phyloP scores from a whole-genome alignment of 1,139 yeast species.

The Suhomyces ambrosiae region DNA sequence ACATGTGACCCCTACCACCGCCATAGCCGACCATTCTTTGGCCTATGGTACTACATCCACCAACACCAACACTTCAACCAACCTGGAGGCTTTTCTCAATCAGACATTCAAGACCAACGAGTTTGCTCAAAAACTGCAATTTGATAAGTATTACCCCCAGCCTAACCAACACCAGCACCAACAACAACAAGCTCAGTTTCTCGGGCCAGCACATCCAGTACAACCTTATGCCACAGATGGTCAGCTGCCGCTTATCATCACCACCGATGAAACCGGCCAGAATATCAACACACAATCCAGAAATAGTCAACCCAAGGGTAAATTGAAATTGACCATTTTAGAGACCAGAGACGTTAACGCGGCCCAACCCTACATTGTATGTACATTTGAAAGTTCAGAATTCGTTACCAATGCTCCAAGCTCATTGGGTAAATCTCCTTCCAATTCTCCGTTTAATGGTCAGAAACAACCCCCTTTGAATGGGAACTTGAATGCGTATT shows the following conservation, averaged over 20 bases:
- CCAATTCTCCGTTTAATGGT: conserved; percentile 16
- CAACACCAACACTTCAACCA: conserved; percentile 18
- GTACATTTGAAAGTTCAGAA: conserved; percentile 91
- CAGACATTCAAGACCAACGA: conserved; percentile 26
- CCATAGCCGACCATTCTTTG: conserved; percentile 59
- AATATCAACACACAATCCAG: conserved; percentile 28
- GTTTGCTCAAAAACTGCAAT: conserved; percentile 12
- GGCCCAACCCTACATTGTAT: conserved; percentile 86
- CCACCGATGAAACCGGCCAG: conserved; percentile 51
- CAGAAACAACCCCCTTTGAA: conserved; percentile 19
- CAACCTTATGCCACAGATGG: conserved; percentile 20
- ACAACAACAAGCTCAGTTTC: conserved; percentile 16
- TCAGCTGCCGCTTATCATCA: conserved; percentile 42
- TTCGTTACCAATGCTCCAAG: conserved; percentile 83
- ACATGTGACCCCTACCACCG: conserved; percentile 60
- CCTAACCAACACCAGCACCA: conserved; percentile 13
- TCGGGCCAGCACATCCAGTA: conserved; percentile 15
- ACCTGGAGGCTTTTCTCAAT: conserved; percentile 29
- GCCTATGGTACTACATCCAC: conserved; percentile 69
- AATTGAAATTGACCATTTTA: conserved; percentile 73
- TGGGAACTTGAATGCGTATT: conserved; percentile 16
- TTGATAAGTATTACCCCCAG: conserved; percentile 21
- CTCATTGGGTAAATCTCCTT: conserved; percentile 50
- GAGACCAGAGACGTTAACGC: conserved; percentile 71
- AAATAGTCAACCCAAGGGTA: conserved; percentile 68